These are phyloP conservation scores for Fusarium virguliforme DNA, from an alignment of 2,329 filamentous ascomycete species.

Conservation along the genomic window DNA sequence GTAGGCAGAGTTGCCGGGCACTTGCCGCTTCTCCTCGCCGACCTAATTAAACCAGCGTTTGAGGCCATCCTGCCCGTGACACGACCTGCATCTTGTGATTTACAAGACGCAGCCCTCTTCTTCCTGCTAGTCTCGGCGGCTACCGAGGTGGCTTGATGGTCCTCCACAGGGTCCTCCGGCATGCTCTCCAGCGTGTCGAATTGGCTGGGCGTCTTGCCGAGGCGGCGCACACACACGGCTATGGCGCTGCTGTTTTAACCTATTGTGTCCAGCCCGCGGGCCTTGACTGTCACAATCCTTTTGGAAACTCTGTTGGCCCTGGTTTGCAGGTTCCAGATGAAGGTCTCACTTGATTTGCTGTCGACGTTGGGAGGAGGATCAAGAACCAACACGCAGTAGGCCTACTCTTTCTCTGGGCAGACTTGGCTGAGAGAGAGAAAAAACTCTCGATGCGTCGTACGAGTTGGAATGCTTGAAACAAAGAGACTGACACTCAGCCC, in stretches of 20 bases:
- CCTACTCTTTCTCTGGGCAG: background rate
- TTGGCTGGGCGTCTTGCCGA: background rate
- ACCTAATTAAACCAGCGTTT: constrained; percentile 8
- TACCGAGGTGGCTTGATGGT: constrained; percentile 15
- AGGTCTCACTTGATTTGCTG: background rate
- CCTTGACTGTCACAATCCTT: background rate
- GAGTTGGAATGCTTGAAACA: constrained; percentile 8
- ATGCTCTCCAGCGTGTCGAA: background rate
- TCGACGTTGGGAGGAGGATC: background rate
- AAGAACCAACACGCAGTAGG: background rate
- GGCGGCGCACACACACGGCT: background rate
- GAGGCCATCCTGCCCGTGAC: constrained; percentile 1
- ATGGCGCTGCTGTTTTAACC: background rate
- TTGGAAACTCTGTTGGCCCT: background rate
- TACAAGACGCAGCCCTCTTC: background rate
- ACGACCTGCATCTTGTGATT: background rate
- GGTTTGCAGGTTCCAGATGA: background rate
- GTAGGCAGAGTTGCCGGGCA: background rate
- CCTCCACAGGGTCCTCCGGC: background rate
- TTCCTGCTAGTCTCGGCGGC: constrained; percentile 11
- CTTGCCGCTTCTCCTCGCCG: background rate
- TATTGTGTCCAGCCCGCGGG: background rate
- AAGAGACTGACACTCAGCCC: constrained; percentile 10
- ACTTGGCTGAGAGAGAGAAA: background rate
- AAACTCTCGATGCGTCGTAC: background rate